A percentile compares a stretch with the other conserved stretches of the same genome.
These are phyloP conservation scores for Hyaloperonospora brassicae DNA, from an alignment of 352 stramenopile species.

Conservation along the genomic window DNA sequence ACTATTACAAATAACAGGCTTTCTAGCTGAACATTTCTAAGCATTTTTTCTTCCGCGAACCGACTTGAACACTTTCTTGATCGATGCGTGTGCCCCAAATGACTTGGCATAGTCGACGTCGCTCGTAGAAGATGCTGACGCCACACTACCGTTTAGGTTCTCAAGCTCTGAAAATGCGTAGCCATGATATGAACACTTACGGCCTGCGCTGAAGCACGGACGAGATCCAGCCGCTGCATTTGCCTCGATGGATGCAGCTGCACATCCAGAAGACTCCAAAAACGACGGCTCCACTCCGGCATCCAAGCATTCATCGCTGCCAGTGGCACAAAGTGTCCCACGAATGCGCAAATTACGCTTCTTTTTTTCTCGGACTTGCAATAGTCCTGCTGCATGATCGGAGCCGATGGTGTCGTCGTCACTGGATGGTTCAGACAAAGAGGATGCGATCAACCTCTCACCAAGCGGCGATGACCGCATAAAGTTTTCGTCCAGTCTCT, in stretches of 20 bases:
- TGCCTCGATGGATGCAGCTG: constrained; percentile 10
- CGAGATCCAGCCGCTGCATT: constrained; percentile 3
- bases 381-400: constrained; percentile 8
- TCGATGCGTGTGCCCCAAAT: constrained; percentile 21
- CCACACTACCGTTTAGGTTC: constrained; percentile 58
- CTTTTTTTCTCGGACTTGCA: constrained; percentile 15
- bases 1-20: background rate
- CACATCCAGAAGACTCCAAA: constrained; percentile 10
- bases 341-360: constrained; percentile 43
- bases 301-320: constrained; percentile 12
- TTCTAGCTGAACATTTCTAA: constrained; percentile 13
- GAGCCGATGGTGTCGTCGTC: constrained; percentile 5
- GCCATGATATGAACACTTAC: constrained; percentile 40
- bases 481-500: constrained; percentile 49
- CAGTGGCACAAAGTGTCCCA: constrained; percentile 41
- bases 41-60: constrained; percentile 66
- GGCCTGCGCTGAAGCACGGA: background rate
- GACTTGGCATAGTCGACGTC: constrained; percentile 12
- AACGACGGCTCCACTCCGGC: constrained; percentile 16
- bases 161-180: constrained; percentile 79
- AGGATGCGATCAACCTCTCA: constrained; percentile 42
- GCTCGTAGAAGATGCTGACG: constrained; percentile 32
- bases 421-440: constrained; percentile 15
- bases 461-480: constrained; percentile 50
- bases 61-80: constrained; percentile 79